Base-by-base conservation (phyloP, 768 basidiomycete species). In the Panaeolus cyanescens region DNA sequence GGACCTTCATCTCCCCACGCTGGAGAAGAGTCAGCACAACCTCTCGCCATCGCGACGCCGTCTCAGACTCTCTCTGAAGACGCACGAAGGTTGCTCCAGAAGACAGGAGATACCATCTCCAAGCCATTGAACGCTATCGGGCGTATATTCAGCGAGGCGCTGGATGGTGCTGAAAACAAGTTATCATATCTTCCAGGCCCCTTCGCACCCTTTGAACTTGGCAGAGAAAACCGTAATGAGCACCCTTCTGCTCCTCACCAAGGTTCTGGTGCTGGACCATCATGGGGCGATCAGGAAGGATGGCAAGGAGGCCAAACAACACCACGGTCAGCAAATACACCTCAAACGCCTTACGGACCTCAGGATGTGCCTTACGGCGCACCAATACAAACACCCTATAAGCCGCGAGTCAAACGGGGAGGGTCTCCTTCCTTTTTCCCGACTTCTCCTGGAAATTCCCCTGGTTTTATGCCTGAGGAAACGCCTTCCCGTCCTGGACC, bases 41-140 rank as follows among this genome's bases (percentile, higher is more conserved):
- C 88, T 0, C 83, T 96, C 9, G 76, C 91, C 0, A 76, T 93
- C 8, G 81, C 86, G 4, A 78, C 84, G 9, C 82, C 90, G 1
- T 75, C 79, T 0, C 82, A 83, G 68, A 79, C 77, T 0, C 68
- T 85, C 20, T 79, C 79, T 0, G 87, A 92, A 56, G 94, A 96
- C 68, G 95, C 94, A 1, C 86, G 85, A 36, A 83, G 89, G 22
- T 83, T 96, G 31, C 80, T 96, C 42, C 95, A 95, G 74, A 91
- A 91, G 71, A 96, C 95, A 0, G 93, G 95, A 7, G 92, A 95
- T 70, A 91, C 87, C 0, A 90, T 96, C 59, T 94, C 91, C 7
- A 95, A 94, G 71, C 95, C 95, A 3, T 82, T 97, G n/a, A 92
- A 80, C 64, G 93, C 95, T 1, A 90, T 97, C 55, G 85, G 93